A percentile compares a stretch with the other conserved stretches of the same genome.
Conservation (phyloP, 192 early-diverging fungal genomes). For the Phlyctochytrium planicorne region DNA sequence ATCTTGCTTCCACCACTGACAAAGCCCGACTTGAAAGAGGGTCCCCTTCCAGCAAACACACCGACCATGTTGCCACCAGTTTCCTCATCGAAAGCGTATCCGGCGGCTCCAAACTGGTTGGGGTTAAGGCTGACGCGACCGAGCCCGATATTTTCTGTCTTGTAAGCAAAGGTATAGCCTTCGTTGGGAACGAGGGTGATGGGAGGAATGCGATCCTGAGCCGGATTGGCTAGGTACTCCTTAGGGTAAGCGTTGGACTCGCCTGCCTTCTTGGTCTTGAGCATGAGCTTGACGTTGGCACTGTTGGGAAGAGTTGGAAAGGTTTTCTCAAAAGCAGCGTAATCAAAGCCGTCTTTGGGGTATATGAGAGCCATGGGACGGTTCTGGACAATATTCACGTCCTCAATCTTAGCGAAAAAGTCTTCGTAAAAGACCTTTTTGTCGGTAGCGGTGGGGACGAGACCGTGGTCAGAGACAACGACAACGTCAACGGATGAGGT, state of each 20-base stretch:
- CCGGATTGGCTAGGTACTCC: neutral
- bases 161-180: neutral
- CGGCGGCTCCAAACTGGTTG: neutral
- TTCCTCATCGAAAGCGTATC: neutral
- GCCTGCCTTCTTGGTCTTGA: neutral
- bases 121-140: neutral
- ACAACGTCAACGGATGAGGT: slow-evolving; percentile 4
- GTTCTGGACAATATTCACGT: neutral
- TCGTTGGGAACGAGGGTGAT: slow-evolving; percentile 1
- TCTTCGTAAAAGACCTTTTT: neutral
- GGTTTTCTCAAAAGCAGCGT: neutral
- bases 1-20: neutral
- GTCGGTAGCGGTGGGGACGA: neutral
- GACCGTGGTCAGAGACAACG: slow-evolving; percentile 21
- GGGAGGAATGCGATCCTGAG: neutral
- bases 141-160: neutral
- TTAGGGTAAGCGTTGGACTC: neutral
- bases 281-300: neutral
- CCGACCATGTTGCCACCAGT: neutral
- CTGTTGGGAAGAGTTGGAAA: neutral
- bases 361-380: slow-evolving; percentile 3
- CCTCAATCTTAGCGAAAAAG: neutral
- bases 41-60: slow-evolving; percentile 1
- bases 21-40: neutral
- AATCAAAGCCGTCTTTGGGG: neutral